Conservation (phyloP, 805 yeast genomes). For the Blastobotrys parvus region DNA sequence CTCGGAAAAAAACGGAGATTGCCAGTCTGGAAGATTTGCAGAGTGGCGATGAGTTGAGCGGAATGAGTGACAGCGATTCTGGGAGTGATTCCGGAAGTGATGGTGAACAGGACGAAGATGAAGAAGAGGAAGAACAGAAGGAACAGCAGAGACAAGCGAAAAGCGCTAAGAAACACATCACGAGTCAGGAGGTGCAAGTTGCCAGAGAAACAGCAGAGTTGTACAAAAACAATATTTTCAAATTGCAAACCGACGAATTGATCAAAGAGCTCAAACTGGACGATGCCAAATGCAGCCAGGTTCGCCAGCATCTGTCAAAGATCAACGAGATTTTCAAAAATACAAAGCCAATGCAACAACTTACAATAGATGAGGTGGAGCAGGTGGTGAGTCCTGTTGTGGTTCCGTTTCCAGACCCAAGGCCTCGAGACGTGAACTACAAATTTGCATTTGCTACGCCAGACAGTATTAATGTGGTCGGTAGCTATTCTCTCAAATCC, state of each 20-base stretch:
- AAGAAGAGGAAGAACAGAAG: constrained; percentile 6
- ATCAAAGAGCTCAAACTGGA: constrained; percentile 71
- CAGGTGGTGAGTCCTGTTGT: constrained; percentile 34
- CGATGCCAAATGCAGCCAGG: constrained; percentile 52
- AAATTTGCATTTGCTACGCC: constrained; percentile 66
- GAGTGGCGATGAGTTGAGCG: constrained; percentile 4
- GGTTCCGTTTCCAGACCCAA: constrained; percentile 87
- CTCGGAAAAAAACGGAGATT: neutral
- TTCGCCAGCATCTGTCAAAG: constrained; percentile 70
- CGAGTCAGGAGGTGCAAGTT: constrained; percentile 79
- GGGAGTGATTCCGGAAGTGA: constrained; percentile 6
- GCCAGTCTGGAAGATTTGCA: constrained; percentile 1
- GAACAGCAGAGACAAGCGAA: constrained; percentile 2
- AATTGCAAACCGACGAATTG: constrained; percentile 87
- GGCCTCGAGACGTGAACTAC: constrained; percentile 64
- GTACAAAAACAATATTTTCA: constrained; percentile 92
- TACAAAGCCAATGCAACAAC: constrained; percentile 36
- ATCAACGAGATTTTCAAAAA: constrained; percentile 61
- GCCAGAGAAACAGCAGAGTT: constrained; percentile 92
- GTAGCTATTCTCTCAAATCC: constrained; percentile 83
- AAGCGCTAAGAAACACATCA: constrained; percentile 3
- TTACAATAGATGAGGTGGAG: constrained; percentile 44
- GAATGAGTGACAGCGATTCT: constrained; percentile 4
- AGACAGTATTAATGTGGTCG: constrained; percentile 66
- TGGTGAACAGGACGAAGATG: constrained; percentile 12